Conservation (phyloP, 768 basidiomycete genomes). For the Tricholoma sp. region DNA sequence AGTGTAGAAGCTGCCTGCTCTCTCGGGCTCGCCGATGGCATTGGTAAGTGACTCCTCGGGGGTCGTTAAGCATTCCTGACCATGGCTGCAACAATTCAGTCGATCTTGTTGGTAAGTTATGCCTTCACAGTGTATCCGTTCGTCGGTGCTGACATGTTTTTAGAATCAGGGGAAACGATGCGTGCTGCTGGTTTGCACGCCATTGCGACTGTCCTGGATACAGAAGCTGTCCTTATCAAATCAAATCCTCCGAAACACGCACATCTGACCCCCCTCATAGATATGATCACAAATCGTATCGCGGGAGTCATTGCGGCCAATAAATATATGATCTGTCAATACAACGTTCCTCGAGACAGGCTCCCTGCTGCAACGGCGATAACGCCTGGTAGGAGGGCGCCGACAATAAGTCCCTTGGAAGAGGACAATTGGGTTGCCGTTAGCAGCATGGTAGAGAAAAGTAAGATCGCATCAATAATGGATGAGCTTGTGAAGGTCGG, state of each 20-base stretch:
- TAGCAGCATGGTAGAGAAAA: constrained; percentile 89
- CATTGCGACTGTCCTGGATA: constrained; percentile 80
- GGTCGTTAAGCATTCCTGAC: constrained; percentile 3
- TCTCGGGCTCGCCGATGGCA: constrained; percentile 93
- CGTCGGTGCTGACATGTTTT: not conserved
- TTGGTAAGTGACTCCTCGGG: constrained; percentile 51
- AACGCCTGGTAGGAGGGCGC: constrained; percentile 86
- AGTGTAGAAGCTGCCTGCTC: constrained; percentile 98
- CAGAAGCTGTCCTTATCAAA: constrained; percentile 90
- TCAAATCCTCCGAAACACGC: constrained; percentile 62
- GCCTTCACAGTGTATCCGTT: not conserved
- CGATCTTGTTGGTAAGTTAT: constrained; percentile 80
- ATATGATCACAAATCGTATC: constrained; percentile 80
- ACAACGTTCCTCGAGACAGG: constrained; percentile 73
- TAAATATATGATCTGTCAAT: constrained; percentile 87
- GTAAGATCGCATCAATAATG: constrained; percentile 76
- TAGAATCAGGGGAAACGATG: constrained; percentile 99
- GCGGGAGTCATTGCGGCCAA: constrained; percentile 87
- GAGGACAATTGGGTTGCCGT: constrained; percentile 87
- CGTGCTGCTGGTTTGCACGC: constrained; percentile 93
- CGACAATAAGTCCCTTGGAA: constrained; percentile 85
- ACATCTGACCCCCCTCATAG: constrained; percentile 60
- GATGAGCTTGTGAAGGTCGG: constrained; percentile 79
- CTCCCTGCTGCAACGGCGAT: constrained; percentile 60
- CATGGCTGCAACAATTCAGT: constrained; percentile 40